Base-by-base conservation (phyloP, 2,329 filamentous ascomycete genomes). In the Myriosclerotinia duriaeana region DNA sequence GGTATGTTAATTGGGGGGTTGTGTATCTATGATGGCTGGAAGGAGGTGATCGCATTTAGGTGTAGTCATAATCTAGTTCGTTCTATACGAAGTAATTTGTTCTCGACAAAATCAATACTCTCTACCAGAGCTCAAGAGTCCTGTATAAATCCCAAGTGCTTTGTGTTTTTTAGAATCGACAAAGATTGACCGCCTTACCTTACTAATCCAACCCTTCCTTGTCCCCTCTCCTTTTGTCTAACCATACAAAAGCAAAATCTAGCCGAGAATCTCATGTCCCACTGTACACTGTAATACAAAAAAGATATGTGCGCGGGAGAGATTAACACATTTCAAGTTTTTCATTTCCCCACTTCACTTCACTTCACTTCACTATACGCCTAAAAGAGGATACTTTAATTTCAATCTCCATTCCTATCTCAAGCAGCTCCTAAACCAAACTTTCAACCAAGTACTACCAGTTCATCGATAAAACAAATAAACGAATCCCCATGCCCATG, bases 21-120 rank as follows among this genome's bases (percentile, higher is more conserved):
- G 55, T 60, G 20, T 53, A 60, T 61, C 22, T 53, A 53, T 11
- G 46, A n/a, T 20, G 14, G 42, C 17, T 42, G 12, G 30, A n/a
- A 17, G 14, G 36, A 34, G n/a, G 22, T 15, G 9, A 38, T 53
- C 34, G 42, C 36, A 58, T 50, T 12, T 52, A 58, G 34, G 17
- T 65, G 22, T 65, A 59, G 53, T 42, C 38, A 65, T 50, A 46
- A 38, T 48, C 22, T 59, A 42, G 17, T 26, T 26, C 34, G 34
- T 50, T 59, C 20, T 12, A 38, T 26, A 48, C 63, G n/a, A 59
- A 59, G 53, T 59, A 59, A 53, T 42, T 15, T 42, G 59, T 50
- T 59, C 40, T 40, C 34, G 26, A 22, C 22, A 14, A 59, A 50
- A 50, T 42, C 52, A 38, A 59, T 40, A 48, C 20, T 26, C 61